Evolutionary conservation across 192 early-diverging fungal species (phyloP).

Genomic region (Coemansia reversa): DNA sequence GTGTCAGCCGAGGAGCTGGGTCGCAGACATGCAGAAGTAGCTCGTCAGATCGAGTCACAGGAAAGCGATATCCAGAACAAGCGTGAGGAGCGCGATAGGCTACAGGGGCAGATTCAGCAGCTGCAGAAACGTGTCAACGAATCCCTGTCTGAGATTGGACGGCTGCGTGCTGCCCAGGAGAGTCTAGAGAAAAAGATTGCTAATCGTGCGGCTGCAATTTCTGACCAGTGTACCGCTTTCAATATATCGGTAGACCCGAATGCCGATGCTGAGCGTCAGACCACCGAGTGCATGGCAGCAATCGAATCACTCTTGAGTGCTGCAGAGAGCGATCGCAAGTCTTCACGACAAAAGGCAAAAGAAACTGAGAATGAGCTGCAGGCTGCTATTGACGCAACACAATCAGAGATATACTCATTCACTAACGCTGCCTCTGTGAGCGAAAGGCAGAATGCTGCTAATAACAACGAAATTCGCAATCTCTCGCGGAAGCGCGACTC

Average conservation of each 20-base stretch:
- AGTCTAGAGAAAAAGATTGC: slow-evolving; percentile 32
- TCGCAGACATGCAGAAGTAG: slow-evolving; percentile 53
- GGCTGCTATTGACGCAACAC: slow-evolving; percentile 26
- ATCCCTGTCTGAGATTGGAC: slow-evolving; percentile 30
- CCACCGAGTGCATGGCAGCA: slow-evolving; percentile 15
- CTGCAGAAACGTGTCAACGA: slow-evolving; percentile 21
- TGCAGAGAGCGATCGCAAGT: slow-evolving; percentile 52
- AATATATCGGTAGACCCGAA: slow-evolving; percentile 6
- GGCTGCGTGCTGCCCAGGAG: slow-evolving; percentile 31
- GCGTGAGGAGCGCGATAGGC: slow-evolving; percentile 21
- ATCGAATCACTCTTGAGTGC: slow-evolving; percentile 43
- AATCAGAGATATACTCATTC: slow-evolving; percentile 36
- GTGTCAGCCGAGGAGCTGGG: slow-evolving; percentile 63
- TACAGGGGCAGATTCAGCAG: slow-evolving; percentile 18
- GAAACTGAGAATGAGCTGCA: slow-evolving; percentile 26
- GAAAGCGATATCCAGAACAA: slow-evolving; percentile 30
- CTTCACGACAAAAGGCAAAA: slow-evolving; percentile 15
- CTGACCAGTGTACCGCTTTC: slow-evolving; percentile 17
- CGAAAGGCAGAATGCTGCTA: slow-evolving; percentile 23
- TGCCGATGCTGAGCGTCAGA: slow-evolving; percentile 19
- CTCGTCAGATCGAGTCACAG: slow-evolving; percentile 36
- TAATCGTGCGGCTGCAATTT: slow-evolving; percentile 19
- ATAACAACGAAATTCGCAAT: slow-evolving; percentile 17
- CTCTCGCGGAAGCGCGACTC: slow-evolving; percentile 25
- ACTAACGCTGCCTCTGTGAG: slow-evolving; percentile 18